Percentiles rank a stretch among this genome's conserved stretches.
phyloP scores from a whole-genome alignment of 2,329 filamentous ascomycete genomes.

The Trichophaea hybrida region DNA sequence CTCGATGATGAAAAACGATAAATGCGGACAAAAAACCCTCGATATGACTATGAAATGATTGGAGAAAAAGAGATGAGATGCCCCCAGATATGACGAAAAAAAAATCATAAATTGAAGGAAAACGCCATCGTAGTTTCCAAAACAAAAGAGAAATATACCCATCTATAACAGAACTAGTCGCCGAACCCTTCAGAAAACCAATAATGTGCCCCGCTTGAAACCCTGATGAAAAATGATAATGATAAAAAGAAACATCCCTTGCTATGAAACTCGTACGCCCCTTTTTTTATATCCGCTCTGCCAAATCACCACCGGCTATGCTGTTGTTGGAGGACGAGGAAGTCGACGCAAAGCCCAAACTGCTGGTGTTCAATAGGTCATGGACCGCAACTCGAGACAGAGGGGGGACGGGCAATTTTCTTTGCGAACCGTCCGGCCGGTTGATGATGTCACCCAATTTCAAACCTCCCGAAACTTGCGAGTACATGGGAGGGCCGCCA shows the following conservation, averaged over 20 bases:
- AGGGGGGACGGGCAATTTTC: slow-evolving; percentile 82
- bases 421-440: slow-evolving; percentile 68
- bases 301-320: slow-evolving; percentile 55
- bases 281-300: slow-evolving; percentile 37
- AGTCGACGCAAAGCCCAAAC: slow-evolving; percentile 55
- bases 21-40: too few relatives aligned
- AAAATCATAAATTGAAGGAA: background rate
- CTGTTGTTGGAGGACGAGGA: slow-evolving; percentile 66
- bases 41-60: too few relatives aligned
- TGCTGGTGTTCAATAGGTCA: slow-evolving; percentile 56
- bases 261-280: background rate
- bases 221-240: too few relatives aligned
- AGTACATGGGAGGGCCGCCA: slow-evolving; percentile 13
- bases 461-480: slow-evolving; percentile 44
- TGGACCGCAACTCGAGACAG: slow-evolving; percentile 80
- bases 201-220: background rate
- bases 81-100: background rate
- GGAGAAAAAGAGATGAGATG: too few relatives aligned
- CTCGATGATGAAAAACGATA: too few relatives aligned
- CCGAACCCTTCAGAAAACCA: background rate
- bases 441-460: slow-evolving; percentile 88
- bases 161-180: background rate
- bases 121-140: background rate
- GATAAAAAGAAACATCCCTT: background rate
- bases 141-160: background rate